Evolutionary conservation across 1,284 basidiomycete species (phyloP).

Genomic region (Ceratobasidium sp.): DNA sequence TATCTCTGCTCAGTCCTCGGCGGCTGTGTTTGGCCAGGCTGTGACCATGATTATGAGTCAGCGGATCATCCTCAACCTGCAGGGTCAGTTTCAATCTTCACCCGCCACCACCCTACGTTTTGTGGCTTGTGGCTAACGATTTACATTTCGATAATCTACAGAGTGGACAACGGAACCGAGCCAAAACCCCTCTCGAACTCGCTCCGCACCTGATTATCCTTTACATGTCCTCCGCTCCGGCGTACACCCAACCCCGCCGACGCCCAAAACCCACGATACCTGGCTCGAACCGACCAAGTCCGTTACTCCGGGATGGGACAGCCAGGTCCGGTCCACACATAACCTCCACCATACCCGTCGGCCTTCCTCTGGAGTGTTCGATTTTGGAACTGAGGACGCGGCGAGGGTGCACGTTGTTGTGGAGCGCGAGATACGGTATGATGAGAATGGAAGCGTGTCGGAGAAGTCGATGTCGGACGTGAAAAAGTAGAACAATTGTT

Average conservation of each 20-base stretch:
- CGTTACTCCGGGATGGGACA: neutral
- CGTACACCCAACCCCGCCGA: neutral
- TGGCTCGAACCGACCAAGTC: constrained; percentile 20
- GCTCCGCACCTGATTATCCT: constrained; percentile 20
- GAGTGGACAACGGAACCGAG: constrained; percentile 39
- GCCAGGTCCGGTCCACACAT: neutral
- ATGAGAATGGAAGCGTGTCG: constrained; percentile 12
- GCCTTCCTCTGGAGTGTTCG: neutral
- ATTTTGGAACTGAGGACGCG: neutral
- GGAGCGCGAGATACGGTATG: constrained; percentile 35
- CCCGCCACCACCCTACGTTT: neutral
- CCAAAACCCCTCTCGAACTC: constrained; percentile 18
- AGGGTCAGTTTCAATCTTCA: constrained; percentile 9
- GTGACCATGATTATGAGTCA: constrained; percentile 46
- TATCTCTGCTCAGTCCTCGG: constrained; percentile 36
- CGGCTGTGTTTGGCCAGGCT: constrained; percentile 42
- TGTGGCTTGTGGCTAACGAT: no score
- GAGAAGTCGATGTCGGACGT: constrained; percentile 32
- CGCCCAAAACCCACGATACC: constrained; percentile 14
- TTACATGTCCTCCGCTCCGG: constrained; percentile 13
- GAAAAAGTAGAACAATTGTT: constrained; percentile 6
- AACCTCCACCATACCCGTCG: neutral
- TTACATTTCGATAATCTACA: constrained; percentile 5
- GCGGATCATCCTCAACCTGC: constrained; percentile 43
- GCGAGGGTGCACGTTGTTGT: constrained; percentile 18